A percentile compares a stretch with the other conserved stretches of the same genome.
These are phyloP conservation scores for Daedalea quercina DNA, from an alignment of 768 basidiomycete genomes.

Conservation along the genomic window DNA sequence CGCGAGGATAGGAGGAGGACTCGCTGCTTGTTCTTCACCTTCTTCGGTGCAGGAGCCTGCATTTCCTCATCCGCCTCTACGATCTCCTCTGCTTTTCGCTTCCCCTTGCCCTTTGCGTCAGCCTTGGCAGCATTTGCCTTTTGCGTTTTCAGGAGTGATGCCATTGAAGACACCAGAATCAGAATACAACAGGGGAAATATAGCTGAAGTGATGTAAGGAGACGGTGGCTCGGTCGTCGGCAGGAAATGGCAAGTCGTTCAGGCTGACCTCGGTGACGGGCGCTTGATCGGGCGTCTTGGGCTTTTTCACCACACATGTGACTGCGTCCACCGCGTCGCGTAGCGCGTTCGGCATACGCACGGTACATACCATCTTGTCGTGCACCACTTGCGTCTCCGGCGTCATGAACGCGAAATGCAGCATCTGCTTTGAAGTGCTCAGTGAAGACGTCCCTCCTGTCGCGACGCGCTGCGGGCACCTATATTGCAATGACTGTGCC, in stretches of 20 bases:
- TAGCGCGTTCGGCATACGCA: no score
- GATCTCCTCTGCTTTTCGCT: constrained; percentile 59
- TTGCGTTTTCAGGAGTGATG: constrained; percentile 57
- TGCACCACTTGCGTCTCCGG: neutral
- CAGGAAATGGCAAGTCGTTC: no score
- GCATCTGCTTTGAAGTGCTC: constrained; percentile 15
- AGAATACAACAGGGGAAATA: no score
- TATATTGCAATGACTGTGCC: constrained; percentile 21
- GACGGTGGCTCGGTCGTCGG: no score
- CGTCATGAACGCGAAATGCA: constrained; percentile 7
- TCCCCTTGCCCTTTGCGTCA: constrained; percentile 36
- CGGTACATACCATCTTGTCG: neutral
- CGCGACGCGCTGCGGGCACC: constrained; percentile 19
- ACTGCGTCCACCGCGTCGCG: neutral
- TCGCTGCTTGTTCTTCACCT: constrained; percentile 88
- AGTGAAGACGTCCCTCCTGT: constrained; percentile 4
- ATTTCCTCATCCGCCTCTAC: constrained; percentile 48
- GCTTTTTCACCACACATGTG: neutral
- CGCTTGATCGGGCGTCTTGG: neutral
- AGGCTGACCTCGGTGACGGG: no score
- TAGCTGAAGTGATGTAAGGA: no score
- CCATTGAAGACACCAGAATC: constrained; percentile 34
- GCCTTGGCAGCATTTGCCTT: constrained; percentile 48
- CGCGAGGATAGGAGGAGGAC: constrained; percentile 89
- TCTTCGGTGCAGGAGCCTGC: constrained; percentile 32